Evolutionary conservation across 768 basidiomycete genomes (phyloP).

Genomic region (Pleurotus giganteus): DNA sequence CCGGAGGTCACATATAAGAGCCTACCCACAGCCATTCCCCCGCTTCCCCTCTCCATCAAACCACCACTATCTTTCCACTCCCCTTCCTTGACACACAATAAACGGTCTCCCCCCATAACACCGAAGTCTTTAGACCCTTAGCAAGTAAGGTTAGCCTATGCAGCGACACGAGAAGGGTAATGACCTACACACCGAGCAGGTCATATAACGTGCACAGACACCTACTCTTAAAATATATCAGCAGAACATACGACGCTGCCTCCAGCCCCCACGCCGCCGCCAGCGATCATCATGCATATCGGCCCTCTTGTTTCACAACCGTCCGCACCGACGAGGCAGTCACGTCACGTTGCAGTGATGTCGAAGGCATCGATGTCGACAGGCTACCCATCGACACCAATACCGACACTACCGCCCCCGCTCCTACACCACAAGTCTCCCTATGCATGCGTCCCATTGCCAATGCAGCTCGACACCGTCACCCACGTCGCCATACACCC

Average conservation of each 20-base stretch:
- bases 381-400: neutral
- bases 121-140: no score
- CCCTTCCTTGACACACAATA: neutral
- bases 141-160: no score
- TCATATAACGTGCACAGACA: no score
- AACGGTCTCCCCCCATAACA: neutral
- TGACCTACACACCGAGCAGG: no score
- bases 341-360: neutral
- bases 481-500: neutral
- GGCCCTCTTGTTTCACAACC: no score
- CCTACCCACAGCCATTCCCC: neutral
- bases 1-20: slow-evolving; percentile 1
- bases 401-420: neutral
- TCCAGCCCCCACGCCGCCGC: no score
- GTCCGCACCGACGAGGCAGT: neutral
- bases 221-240: no score
- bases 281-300: no score
- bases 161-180: no score
- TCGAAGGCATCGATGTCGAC: neutral
- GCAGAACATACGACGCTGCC: no score
- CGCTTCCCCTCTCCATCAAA: neutral
- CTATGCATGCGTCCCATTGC: neutral
- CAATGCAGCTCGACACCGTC: neutral
- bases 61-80: neutral
- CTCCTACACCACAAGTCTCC: neutral